phyloP scores from a whole-genome alignment of 23 red algal genomes.

The Chondrus crispus region DNA sequence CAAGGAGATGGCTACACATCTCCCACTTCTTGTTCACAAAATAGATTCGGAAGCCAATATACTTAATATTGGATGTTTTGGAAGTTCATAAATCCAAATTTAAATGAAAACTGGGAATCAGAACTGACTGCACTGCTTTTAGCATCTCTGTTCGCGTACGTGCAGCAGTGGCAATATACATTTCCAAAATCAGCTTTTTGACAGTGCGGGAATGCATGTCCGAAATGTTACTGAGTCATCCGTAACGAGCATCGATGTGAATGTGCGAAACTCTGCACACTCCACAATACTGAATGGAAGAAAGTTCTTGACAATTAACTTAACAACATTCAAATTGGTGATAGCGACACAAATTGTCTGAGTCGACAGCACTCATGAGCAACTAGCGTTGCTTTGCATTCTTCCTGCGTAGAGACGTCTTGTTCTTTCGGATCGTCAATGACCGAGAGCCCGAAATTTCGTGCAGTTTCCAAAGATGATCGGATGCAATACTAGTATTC shows the following conservation, averaged over 20 bases:
- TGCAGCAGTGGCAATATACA: not conserved
- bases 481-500: not conserved
- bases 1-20: not conserved
- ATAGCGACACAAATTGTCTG: no score
- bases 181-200: not conserved
- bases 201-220: not conserved
- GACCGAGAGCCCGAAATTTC: not conserved
- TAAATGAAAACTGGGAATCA: no score
- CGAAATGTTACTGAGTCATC: not conserved
- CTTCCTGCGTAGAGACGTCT: no score
- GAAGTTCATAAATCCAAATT: constrained; percentile 12
- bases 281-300: constrained; percentile 5
- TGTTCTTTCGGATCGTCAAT: not conserved
- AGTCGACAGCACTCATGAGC: no score
- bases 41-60: not conserved
- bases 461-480: not conserved
- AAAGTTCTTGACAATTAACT: not conserved
- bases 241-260: not conserved
- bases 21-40: not conserved
- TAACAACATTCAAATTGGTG: not conserved
- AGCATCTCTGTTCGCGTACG: not conserved
- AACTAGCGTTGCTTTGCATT: no score
- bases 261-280: not conserved
- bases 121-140: no score
- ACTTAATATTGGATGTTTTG: not conserved